Conservation (phyloP, 768 basidiomycete species). For the Leucocoprinus leucothites region DNA sequence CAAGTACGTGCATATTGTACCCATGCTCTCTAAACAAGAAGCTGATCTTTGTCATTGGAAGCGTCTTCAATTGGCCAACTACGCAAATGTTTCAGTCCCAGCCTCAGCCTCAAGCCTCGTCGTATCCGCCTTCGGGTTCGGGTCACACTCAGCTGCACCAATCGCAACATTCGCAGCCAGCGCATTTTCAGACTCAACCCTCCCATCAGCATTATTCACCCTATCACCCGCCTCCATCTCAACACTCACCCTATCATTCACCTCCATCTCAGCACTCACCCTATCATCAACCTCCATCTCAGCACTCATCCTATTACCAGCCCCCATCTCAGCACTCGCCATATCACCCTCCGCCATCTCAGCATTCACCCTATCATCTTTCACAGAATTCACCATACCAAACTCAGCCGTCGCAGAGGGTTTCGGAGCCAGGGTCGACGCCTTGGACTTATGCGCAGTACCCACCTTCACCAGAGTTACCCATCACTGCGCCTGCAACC, state of each 20-base stretch:
- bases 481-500: background rate
- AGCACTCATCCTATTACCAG: background rate
- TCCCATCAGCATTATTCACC: background rate
- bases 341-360: background rate
- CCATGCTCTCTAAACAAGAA: background rate
- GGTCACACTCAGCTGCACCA: background rate
- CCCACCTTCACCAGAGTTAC: background rate
- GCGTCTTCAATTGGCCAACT: background rate
- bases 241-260: background rate
- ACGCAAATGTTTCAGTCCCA: background rate
- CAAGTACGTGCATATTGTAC: conserved; percentile 8
- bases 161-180: background rate
- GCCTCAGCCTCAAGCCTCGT: background rate
- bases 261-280: background rate
- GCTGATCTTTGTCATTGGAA: conserved; percentile 1
- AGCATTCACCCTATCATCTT: background rate
- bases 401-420: background rate
- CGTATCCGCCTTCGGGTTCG: background rate
- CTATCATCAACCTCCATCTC: background rate
- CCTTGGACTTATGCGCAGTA: conserved; percentile 4
- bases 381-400: background rate
- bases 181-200: background rate
- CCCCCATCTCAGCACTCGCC: background rate
- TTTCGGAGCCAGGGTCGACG: background rate
- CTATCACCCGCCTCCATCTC: background rate